Evolutionary conservation across 2,329 filamentous ascomycete species (phyloP), one percentile per base, ranked within the genome.

Genomic region (Diaporthe sp.): DNA sequence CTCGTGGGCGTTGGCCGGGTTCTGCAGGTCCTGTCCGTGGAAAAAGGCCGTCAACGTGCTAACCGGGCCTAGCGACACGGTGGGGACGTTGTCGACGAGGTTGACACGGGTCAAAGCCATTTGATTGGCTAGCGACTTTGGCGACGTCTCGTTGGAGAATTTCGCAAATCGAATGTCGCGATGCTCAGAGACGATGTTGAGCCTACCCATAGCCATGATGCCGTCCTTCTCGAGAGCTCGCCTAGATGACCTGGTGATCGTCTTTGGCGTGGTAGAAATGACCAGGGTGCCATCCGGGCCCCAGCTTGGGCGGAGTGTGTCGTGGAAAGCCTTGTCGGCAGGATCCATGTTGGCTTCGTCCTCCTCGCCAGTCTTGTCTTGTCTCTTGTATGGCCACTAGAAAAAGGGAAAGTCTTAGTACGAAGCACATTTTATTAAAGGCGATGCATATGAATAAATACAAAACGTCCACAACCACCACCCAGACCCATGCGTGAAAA

Each of bases 361-460:
- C 77, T 90, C 87, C 78, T 90, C 87, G 80, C 91, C 89, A 53
- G 90, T 91, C 81, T 96, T 95, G 78, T 92, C 87, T 85, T 92
- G 92, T 86, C 95, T 94, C 83, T 94, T 90, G 87, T 97, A 97
- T 71, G 95, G 95, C 91, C 93, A 97, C 95, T 98, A 91, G 81
- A 85, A 83, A 82, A 81, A 81, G 78, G 79, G 81, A 81, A 79
- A 81, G 81, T 84, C 83, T 91, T 88, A 89, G 87, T 83, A 85
- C 13, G 84, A 80, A 81, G 77, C 81, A 80, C 74, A 77, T 73
- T 82, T 80, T 80, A 80, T 82, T 83, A 59, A 78, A 59, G 57
- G 79, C 73, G 80, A 81, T 80, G 80, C 79, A 81, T 76, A 77
- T 59, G 79, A 80, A 79, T 80, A 80, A 80, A 79, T 84, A 82